phyloP scores from a whole-genome alignment of 495 filamentous ascomycete genomes.

The Penicillium cataractarum region DNA sequence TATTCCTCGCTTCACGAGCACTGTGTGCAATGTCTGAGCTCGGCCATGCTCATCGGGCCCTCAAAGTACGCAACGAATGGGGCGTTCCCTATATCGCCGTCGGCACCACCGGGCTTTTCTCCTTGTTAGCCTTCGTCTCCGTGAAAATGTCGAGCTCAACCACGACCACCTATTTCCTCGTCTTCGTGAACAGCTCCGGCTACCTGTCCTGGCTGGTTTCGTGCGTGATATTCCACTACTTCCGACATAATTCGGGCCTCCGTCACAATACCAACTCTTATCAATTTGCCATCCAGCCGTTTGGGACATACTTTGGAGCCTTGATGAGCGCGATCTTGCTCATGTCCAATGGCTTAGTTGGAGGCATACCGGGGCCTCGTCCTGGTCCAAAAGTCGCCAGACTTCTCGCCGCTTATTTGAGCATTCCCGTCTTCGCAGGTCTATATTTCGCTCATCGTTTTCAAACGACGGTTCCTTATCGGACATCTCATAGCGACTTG shows the following conservation, averaged over 20 bases:
- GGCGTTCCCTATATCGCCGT: conserved; percentile 55
- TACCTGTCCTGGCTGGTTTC: conserved; percentile 65
- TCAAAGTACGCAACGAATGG: conserved; percentile 45
- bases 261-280: conserved; percentile 48
- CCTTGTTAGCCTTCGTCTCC: conserved; percentile 40
- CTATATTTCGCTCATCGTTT: conserved; percentile 37
- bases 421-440: conserved; percentile 58
- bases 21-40: conserved; percentile 52
- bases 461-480: conserved; percentile 11
- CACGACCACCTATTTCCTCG: conserved; percentile 57
- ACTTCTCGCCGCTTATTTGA: conserved; percentile 63
- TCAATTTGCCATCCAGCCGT: conserved; percentile 54
- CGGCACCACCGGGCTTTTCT: conserved; percentile 42
- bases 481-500: background rate
- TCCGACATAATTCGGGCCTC: conserved; percentile 47
- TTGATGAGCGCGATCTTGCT: conserved; percentile 51
- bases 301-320: conserved; percentile 52
- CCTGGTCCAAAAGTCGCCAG: conserved; percentile 44
- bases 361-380: conserved; percentile 47
- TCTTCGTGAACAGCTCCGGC: conserved; percentile 60
- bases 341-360: conserved; percentile 57
- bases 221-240: conserved; percentile 58
- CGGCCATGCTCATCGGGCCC: conserved; percentile 48
- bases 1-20: conserved; percentile 58
- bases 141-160: conserved; percentile 32